These are phyloP conservation scores for Claviceps spartinae DNA, from an alignment of 2,329 filamentous ascomycete species.

Conservation along the genomic window DNA sequence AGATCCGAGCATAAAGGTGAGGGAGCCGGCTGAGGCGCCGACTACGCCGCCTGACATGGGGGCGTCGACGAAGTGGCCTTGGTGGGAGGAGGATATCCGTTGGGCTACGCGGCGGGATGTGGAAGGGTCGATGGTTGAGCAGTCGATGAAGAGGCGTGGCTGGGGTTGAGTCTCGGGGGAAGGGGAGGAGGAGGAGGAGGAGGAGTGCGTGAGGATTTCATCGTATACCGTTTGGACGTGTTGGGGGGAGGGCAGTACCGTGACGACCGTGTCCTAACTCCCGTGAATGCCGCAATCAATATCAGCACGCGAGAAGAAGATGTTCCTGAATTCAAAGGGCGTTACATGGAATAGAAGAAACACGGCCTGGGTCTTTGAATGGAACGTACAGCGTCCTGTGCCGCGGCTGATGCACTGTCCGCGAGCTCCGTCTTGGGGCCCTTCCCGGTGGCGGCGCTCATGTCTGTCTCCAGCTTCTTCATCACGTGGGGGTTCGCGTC, in stretches of 20 bases:
- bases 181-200: too few relatives aligned
- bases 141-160: constrained; percentile 74
- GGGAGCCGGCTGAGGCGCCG: constrained; percentile 69
- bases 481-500: constrained; percentile 41
- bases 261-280: constrained; percentile 66
- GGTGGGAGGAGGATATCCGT: constrained; percentile 46
- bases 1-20: constrained; percentile 92
- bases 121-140: constrained; percentile 86
- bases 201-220: constrained; percentile 43
- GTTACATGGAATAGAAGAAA: not conserved
- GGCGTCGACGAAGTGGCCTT: constrained; percentile 78
- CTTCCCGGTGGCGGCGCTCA: constrained; percentile 25
- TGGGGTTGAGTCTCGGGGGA: constrained; percentile 18
- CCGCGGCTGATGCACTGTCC: constrained; percentile 32
- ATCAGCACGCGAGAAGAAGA: not conserved
- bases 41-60: constrained; percentile 96
- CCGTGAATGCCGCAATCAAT: too few relatives aligned
- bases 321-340: not conserved
- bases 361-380: too few relatives aligned
- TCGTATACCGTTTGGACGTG: constrained; percentile 78
- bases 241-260: constrained; percentile 75
- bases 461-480: constrained; percentile 33
- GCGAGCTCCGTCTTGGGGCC: constrained; percentile 35
- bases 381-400: constrained; percentile 36
- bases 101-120: constrained; percentile 69